Percentiles rank a stretch among this genome's conserved stretches.
Evolutionary conservation across 352 stramenopile genomes (phyloP).

Genomic region (Phytophthora ohioensis): DNA sequence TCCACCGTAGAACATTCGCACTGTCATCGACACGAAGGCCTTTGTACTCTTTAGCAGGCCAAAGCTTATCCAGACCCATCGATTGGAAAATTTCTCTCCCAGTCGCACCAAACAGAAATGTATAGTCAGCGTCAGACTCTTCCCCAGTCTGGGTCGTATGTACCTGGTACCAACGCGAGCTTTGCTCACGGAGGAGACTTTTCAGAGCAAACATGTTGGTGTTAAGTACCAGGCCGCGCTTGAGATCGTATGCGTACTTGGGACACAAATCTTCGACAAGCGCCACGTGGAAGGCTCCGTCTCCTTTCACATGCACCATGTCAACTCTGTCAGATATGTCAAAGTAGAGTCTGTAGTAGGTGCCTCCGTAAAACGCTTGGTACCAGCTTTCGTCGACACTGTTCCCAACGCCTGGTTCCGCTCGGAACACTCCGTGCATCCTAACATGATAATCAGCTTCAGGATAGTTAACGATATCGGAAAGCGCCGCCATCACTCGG

Average conservation of each 20-base stretch:
- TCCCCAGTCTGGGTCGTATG: conserved; percentile 33
- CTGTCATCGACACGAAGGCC: conserved; percentile 12
- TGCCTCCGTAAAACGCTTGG: conserved; percentile 33
- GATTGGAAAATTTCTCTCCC: conserved; percentile 11
- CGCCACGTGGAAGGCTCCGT: conserved; percentile 26
- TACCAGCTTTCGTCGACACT: conserved; percentile 40
- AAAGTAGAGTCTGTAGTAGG: conserved; percentile 34
- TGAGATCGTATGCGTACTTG: conserved; percentile 35
- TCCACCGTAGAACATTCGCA: conserved; percentile 26
- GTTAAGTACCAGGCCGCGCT: conserved; percentile 29
- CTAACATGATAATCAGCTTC: conserved; percentile 32
- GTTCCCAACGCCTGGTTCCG: conserved; percentile 17
- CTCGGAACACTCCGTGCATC: conserved; percentile 18
- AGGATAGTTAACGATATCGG: conserved; percentile 29
- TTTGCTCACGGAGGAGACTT: conserved; percentile 30
- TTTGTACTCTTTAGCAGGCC: neutral
- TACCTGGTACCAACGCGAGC: conserved; percentile 34
- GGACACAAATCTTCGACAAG: conserved; percentile 44
- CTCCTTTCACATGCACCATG: conserved; percentile 38
- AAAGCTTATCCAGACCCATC: conserved; percentile 20
- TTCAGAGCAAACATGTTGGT: conserved; percentile 42
- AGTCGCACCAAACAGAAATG: conserved; percentile 34
- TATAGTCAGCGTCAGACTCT: conserved; percentile 31
- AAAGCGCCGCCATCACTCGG: conserved; percentile 31
- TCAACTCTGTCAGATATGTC: conserved; percentile 27